Conservation (phyloP, 1,284 basidiomycete species). For the Cronartium quercuum region DNA sequence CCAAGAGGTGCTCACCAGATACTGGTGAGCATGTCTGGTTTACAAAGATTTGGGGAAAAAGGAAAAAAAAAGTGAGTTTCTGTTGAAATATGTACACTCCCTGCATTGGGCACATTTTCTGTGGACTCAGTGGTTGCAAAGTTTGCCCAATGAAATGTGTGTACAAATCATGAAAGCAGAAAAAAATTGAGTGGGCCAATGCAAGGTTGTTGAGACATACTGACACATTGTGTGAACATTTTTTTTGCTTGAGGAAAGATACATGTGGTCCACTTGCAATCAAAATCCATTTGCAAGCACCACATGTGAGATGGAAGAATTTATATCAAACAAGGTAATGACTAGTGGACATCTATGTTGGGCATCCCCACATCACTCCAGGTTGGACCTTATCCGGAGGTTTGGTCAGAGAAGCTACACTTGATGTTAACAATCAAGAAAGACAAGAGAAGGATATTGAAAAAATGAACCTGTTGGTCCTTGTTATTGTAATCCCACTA, state of each 20-base stretch:
- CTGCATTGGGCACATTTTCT: too few relatives aligned
- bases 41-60: too few relatives aligned
- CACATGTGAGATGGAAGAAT: neutral
- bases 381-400: constrained; percentile 22
- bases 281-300: too few relatives aligned
- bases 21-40: too few relatives aligned
- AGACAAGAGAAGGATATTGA: neutral
- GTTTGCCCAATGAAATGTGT: neutral
- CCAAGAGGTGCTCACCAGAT: too few relatives aligned
- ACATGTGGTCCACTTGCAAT: neutral
- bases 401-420: constrained; percentile 23
- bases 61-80: too few relatives aligned
- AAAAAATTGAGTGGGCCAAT: neutral
- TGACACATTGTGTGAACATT: constrained; percentile 15
- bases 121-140: too few relatives aligned
- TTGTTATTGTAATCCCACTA: constrained; percentile 7
- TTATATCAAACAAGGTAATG: neutral
- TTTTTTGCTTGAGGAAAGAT: constrained; percentile 9
- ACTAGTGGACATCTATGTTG: constrained; percentile 23
- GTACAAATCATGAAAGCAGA: neutral
- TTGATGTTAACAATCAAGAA: neutral
- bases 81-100: too few relatives aligned
- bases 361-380: neutral
- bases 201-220: neutral
- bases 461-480: constrained; percentile 28